phyloP scores from a whole-genome alignment of 306 rosid species.

The Corylus heterophylla region DNA sequence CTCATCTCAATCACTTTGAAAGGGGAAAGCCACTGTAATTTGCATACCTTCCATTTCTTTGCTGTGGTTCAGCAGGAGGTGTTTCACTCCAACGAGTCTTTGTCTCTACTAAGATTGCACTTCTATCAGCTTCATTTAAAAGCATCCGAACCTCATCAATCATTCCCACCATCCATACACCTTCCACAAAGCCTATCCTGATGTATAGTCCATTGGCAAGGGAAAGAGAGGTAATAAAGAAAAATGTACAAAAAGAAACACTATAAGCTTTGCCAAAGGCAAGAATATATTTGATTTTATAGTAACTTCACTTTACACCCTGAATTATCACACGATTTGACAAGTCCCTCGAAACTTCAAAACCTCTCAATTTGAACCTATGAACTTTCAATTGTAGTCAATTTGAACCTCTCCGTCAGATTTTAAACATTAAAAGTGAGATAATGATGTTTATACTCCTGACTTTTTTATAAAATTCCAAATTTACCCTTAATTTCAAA shows the following conservation, averaged over 20 bases:
- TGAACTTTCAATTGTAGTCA: too few relatives aligned
- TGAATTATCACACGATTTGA: too few relatives aligned
- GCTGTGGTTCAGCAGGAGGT: constrained; percentile 76
- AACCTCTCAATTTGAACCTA: too few relatives aligned
- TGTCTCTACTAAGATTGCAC: constrained; percentile 68
- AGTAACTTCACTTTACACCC: too few relatives aligned
- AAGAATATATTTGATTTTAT: neutral
- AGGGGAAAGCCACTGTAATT: neutral
- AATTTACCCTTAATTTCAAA: too few relatives aligned
- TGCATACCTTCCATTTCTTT: constrained; percentile 78
- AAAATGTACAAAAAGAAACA: neutral
- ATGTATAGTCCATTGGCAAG: constrained; percentile 15
- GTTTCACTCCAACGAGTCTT: constrained; percentile 65
- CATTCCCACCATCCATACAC: constrained; percentile 71
- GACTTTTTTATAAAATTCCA: too few relatives aligned
- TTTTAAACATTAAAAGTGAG: too few relatives aligned
- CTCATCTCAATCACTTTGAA: neutral
- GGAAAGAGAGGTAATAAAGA: neutral
- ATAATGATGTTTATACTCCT: too few relatives aligned
- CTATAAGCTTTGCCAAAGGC: neutral
- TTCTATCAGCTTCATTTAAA: constrained; percentile 31
- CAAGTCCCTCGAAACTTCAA: too few relatives aligned
- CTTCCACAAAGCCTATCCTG: constrained; percentile 66
- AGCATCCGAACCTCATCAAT: constrained; percentile 83
- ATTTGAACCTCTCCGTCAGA: too few relatives aligned